phyloP scores from a whole-genome alignment of 805 yeast species.

The Wickerhamomyces sydowiorum region DNA sequence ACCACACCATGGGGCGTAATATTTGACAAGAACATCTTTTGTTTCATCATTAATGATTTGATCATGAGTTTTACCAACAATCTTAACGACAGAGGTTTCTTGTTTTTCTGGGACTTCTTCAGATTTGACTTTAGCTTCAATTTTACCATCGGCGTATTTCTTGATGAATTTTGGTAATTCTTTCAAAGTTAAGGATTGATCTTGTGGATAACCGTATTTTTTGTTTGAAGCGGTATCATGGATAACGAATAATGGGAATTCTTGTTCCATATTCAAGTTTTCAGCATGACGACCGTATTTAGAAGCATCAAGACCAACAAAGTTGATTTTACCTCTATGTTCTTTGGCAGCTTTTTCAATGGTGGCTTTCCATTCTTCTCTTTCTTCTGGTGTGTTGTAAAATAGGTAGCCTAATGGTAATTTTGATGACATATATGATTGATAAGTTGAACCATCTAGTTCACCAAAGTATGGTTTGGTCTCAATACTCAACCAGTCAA shows the following conservation, averaged over 20 bases:
- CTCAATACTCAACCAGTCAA: slow-evolving; percentile 41
- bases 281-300: slow-evolving; percentile 70
- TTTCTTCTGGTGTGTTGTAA: slow-evolving; percentile 65
- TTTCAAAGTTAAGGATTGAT: slow-evolving; percentile 39
- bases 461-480: slow-evolving; percentile 84
- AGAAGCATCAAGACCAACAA: slow-evolving; percentile 83
- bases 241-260: slow-evolving; percentile 86
- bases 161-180: slow-evolving; percentile 58
- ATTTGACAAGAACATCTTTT: slow-evolving; percentile 79
- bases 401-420: slow-evolving; percentile 87
- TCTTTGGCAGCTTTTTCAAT: slow-evolving; percentile 64
- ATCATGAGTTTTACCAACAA: slow-evolving; percentile 83
- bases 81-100: slow-evolving; percentile 63
- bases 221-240: slow-evolving; percentile 64
- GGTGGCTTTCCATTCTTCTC: slow-evolving; percentile 43
- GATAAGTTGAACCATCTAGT: slow-evolving; percentile 74
- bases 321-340: slow-evolving; percentile 74
- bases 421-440: slow-evolving; percentile 62
- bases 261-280: slow-evolving; percentile 70
- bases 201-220: slow-evolving; percentile 77
- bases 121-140: slow-evolving; percentile 72
- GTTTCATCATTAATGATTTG: slow-evolving; percentile 48
- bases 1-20: slow-evolving; percentile 98
- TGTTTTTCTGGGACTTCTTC: slow-evolving; percentile 83
- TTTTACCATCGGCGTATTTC: slow-evolving; percentile 56